These are phyloP conservation scores for Penicillium sp. DNA, from an alignment of 2,329 filamentous ascomycete species.

Conservation along the genomic window DNA sequence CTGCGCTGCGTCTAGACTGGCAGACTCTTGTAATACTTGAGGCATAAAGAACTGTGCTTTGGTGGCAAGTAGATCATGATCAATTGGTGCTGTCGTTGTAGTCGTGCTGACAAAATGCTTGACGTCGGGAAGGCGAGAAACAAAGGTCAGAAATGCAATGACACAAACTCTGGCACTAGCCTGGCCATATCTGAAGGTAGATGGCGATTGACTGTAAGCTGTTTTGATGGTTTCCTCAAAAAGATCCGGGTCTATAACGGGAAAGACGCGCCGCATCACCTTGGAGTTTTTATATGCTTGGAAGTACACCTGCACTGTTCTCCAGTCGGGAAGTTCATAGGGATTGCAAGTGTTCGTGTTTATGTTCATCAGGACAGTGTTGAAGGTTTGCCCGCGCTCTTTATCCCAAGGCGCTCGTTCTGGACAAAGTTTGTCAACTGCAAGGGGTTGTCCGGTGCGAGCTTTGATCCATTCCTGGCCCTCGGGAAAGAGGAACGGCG, in stretches of 20 bases:
- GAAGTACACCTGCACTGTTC: constrained; percentile 32
- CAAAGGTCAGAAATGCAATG: constrained; percentile 48
- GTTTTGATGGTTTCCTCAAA: constrained; percentile 47
- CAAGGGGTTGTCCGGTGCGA: constrained; percentile 42
- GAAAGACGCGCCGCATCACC: constrained; percentile 48
- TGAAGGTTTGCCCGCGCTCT: constrained; percentile 25
- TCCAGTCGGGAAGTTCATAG: constrained; percentile 39
- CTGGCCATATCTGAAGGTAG: constrained; percentile 20
- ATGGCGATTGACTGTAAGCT: constrained; percentile 41
- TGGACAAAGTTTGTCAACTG: constrained; percentile 30
- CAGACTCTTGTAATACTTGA: constrained; percentile 43
- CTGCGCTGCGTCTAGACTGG: constrained; percentile 46
- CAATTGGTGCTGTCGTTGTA: constrained; percentile 23
- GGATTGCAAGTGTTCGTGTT: constrained; percentile 18
- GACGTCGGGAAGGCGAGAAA: constrained; percentile 25
- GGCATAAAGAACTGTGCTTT: constrained; percentile 46
- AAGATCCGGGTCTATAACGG: constrained; percentile 48
- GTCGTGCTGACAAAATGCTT: background rate
- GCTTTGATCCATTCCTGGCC: constrained; percentile 51
- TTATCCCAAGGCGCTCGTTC: constrained; percentile 36
- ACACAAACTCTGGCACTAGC: constrained; percentile 48
- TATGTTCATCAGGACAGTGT: constrained; percentile 18
- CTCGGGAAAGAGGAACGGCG: constrained; percentile 50
- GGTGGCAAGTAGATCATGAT: constrained; percentile 42
- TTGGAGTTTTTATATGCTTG: constrained; percentile 31